Percentiles rank a stretch among this genome's conserved stretches.
These are phyloP conservation scores for Rhizophagus clarus DNA, from an alignment of 192 early-diverging fungal species.

Conservation along the genomic window DNA sequence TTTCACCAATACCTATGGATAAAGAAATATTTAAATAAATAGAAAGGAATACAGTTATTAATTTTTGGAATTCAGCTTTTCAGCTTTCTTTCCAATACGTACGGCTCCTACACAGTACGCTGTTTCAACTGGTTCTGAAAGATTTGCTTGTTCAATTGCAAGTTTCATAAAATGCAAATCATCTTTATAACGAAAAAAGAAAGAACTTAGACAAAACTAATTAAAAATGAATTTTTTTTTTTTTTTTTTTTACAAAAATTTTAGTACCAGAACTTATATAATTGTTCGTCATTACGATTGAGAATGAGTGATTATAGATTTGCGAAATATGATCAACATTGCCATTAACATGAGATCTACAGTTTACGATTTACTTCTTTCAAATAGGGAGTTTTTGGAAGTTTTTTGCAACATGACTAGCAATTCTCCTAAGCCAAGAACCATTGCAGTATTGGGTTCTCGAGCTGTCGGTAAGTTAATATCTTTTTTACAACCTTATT, in stretches of 20 bases:
- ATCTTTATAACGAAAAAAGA: neutral
- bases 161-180: constrained; percentile 78
- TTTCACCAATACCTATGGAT: constrained; percentile 35
- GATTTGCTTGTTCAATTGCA: constrained; percentile 82
- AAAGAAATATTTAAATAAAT: neutral
- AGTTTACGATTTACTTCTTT: too few species aligned
- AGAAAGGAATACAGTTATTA: neutral
- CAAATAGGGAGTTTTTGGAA: too few species aligned
- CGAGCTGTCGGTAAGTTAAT: constrained; percentile 69
- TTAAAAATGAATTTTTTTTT: too few species aligned
- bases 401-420: neutral
- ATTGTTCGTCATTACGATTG: too few species aligned
- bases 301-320: too few species aligned
- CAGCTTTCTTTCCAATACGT: neutral
- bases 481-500: neutral
- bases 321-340: too few species aligned
- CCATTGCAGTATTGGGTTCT: constrained; percentile 80
- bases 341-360: too few species aligned
- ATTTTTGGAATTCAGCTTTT: neutral
- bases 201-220: too few species aligned
- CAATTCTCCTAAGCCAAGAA: constrained; percentile 62
- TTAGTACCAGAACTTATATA: too few species aligned
- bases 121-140: constrained; percentile 71
- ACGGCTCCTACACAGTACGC: constrained; percentile 97
- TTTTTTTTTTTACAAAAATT: too few species aligned